Percentiles rank a stretch among this genome's conserved stretches.
phyloP scores from a whole-genome alignment of 2,329 filamentous ascomycete genomes.

The Fusarium continuum region DNA sequence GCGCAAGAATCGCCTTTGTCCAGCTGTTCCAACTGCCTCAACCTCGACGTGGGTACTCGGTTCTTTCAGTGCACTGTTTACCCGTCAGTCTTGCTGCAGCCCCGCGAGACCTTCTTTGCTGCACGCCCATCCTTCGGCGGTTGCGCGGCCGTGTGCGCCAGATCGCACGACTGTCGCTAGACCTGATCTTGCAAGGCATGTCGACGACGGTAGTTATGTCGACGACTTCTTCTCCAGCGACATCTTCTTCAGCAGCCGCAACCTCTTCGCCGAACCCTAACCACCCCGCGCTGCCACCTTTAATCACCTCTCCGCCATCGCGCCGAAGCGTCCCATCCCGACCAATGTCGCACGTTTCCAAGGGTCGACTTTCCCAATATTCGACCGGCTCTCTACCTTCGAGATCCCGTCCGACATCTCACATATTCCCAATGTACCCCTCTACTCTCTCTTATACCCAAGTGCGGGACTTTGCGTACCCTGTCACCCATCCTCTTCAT shows the following conservation, averaged over 20 bases:
- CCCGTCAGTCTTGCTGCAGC: slow-evolving; percentile 34
- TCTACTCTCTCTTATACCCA: slow-evolving; percentile 88
- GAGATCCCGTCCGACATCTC: slow-evolving; percentile 82
- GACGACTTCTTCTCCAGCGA: slow-evolving; percentile 62
- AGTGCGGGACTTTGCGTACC: slow-evolving; percentile 96
- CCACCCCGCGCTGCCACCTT: slow-evolving; percentile 63
- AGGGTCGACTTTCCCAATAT: slow-evolving; percentile 85
- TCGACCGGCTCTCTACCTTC: slow-evolving; percentile 74
- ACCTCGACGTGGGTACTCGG: slow-evolving; percentile 22
- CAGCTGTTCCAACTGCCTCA: slow-evolving; percentile 10
- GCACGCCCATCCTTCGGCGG: slow-evolving; percentile 35
- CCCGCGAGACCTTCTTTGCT: slow-evolving; percentile 33
- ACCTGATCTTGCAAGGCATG: slow-evolving; percentile 43
- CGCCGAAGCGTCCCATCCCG: slow-evolving; percentile 69
- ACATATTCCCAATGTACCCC: slow-evolving; percentile 82
- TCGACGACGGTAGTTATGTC: slow-evolving; percentile 64
- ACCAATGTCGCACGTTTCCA: slow-evolving; percentile 80
- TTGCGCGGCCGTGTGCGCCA: slow-evolving; percentile 45
- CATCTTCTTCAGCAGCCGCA: slow-evolving; percentile 60
- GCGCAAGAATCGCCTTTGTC: slow-evolving; percentile 25
- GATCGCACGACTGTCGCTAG: slow-evolving; percentile 44
- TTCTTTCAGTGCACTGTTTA: slow-evolving; percentile 13
- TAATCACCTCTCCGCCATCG: slow-evolving; percentile 65
- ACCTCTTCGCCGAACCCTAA: slow-evolving; percentile 59
- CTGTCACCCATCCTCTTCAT: slow-evolving; percentile 82